Percentiles rank a stretch among this genome's conserved stretches.
phyloP scores from a whole-genome alignment of 2,329 filamentous ascomycete species.

The Capronia coronata region DNA sequence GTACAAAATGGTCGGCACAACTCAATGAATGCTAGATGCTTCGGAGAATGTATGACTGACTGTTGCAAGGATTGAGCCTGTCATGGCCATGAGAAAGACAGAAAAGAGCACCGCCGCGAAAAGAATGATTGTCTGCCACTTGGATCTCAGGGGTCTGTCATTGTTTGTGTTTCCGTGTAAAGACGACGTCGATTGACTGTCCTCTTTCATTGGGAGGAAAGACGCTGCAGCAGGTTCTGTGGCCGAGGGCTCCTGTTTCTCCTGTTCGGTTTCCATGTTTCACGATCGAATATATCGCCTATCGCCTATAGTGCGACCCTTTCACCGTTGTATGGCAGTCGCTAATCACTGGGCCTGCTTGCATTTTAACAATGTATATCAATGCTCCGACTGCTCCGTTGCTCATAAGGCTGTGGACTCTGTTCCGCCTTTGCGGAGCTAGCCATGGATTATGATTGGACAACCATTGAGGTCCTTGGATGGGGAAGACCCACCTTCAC shows the following conservation, averaged over 20 bases:
- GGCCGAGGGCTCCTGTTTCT: background rate
- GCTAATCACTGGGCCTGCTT: background rate
- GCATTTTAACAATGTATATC: background rate
- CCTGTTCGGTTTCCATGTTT: background rate
- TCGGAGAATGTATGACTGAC: conserved; percentile 27
- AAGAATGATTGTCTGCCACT: conserved; percentile 27
- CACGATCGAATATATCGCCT: too few species aligned
- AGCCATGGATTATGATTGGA: too few species aligned
- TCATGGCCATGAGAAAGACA: conserved; percentile 47
- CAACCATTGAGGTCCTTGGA: too few species aligned
- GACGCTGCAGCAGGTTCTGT: background rate
- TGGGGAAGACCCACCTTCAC: too few species aligned
- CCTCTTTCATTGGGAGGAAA: background rate
- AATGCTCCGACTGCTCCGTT: conserved; percentile 2
- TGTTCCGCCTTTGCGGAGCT: background rate
- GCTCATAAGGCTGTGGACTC: background rate
- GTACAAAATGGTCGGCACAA: conserved; percentile 28
- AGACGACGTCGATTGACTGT: background rate
- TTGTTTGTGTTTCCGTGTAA: background rate
- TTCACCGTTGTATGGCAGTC: too few species aligned
- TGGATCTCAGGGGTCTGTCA: background rate
- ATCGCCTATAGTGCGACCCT: too few species aligned
- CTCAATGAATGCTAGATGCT: conserved; percentile 30
- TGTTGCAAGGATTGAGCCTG: conserved; percentile 50
- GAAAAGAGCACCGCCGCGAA: conserved; percentile 38